Conservation (phyloP, 306 rosid genomes). For the Pyrus communis region DNA sequence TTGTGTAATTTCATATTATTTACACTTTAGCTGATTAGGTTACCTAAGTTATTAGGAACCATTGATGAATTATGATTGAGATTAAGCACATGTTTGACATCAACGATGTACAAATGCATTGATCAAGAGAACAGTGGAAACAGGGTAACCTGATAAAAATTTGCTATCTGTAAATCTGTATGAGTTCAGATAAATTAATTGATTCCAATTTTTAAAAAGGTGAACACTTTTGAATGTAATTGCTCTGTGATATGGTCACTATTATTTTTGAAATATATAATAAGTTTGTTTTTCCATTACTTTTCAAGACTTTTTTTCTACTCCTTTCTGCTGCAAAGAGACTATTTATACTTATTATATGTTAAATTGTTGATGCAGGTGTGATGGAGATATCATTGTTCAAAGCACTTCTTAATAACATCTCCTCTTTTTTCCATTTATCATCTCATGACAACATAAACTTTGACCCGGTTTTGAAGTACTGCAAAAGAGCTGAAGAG, state of each 20-base stretch:
- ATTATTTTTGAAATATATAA: background rate
- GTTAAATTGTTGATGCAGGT: conserved; percentile 44
- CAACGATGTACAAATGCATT: background rate
- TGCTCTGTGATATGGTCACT: background rate
- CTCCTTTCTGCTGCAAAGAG: background rate
- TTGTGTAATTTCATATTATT: background rate
- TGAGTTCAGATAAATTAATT: background rate
- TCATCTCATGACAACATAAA: conserved; percentile 53
- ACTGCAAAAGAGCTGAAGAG: conserved; percentile 67
- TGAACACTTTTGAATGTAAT: background rate
- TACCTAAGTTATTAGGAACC: background rate
- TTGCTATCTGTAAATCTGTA: background rate
- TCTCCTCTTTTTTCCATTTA: conserved; percentile 65
- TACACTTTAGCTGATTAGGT: background rate
- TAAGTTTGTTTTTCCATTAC: background rate
- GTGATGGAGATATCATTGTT: conserved; percentile 79
- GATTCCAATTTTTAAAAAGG: background rate
- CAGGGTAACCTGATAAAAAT: background rate
- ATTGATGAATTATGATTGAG: background rate
- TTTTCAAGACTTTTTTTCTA: background rate
- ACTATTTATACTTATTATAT: conserved; percentile 13
- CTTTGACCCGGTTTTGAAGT: conserved; percentile 59
- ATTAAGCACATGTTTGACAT: background rate
- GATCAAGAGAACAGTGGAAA: background rate
- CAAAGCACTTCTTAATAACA: conserved; percentile 50